phyloP scores from a whole-genome alignment of 371 early-diverging fungal genomes.

The Vavraia culicis region DNA sequence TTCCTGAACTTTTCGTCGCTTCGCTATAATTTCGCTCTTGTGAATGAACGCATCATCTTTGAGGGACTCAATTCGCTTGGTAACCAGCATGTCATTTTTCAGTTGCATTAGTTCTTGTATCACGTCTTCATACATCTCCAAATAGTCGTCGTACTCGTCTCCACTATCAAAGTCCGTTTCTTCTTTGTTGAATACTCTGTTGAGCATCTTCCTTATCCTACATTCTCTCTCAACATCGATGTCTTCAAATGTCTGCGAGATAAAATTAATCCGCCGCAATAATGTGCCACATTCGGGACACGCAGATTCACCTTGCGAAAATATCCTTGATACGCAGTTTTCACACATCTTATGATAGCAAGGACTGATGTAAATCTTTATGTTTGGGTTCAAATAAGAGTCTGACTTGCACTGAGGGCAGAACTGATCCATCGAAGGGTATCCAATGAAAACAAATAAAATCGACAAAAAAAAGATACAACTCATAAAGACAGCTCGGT shows the following conservation, averaged over 20 bases:
- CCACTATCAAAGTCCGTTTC: slow-evolving; percentile 28
- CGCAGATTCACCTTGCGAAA: slow-evolving; percentile 37
- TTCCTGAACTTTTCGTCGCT: no score
- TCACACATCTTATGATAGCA: slow-evolving; percentile 85
- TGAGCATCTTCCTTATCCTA: slow-evolving; percentile 38
- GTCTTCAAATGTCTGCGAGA: slow-evolving; percentile 44
- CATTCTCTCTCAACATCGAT: slow-evolving; percentile 44
- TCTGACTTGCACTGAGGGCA: slow-evolving; percentile 84
- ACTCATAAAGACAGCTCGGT: neutral
- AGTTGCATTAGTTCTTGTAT: slow-evolving; percentile 31
- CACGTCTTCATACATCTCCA: slow-evolving; percentile 39
- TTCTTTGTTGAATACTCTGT: slow-evolving; percentile 14
- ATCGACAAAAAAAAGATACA: neutral
- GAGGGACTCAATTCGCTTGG: slow-evolving; percentile 24
- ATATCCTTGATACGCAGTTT: slow-evolving; percentile 37
- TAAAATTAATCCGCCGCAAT: slow-evolving; percentile 42
- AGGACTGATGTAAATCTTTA: slow-evolving; percentile 70
- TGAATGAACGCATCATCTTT: slow-evolving; percentile 1
- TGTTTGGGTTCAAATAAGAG: slow-evolving; percentile 66
- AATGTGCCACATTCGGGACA: slow-evolving; percentile 43
- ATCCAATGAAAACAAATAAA: slow-evolving; percentile 2
- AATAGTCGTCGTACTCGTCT: slow-evolving; percentile 40
- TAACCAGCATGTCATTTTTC: slow-evolving; percentile 32
- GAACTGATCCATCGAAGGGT: slow-evolving; percentile 48
- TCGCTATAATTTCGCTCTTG: no score